Evolutionary conservation across 306 rosid species (phyloP).

Genomic region (Pyrus pyrifolia): DNA sequence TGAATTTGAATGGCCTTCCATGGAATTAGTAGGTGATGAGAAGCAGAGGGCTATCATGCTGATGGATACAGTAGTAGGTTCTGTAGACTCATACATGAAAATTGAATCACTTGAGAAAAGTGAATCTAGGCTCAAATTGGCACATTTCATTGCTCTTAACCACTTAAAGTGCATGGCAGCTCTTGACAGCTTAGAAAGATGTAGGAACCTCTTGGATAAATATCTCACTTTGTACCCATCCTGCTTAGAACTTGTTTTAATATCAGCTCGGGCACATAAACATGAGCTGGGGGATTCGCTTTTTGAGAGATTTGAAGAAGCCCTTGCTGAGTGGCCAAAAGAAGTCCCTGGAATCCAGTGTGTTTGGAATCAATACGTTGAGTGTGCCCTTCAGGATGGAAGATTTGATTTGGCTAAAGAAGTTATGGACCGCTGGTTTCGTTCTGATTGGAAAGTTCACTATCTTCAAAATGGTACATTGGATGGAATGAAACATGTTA

Average conservation of each 20-base stretch:
- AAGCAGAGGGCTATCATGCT: constrained; percentile 58
- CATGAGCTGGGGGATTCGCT: constrained; percentile 29
- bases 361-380: constrained; percentile 87
- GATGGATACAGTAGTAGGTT: constrained; percentile 57
- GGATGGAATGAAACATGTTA: constrained; percentile 16
- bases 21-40: constrained; percentile 44
- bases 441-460: constrained; percentile 43
- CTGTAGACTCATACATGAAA: constrained; percentile 38
- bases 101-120: constrained; percentile 38
- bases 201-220: constrained; percentile 52
- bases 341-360: constrained; percentile 75
- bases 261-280: constrained; percentile 37
- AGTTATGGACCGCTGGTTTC: constrained; percentile 67
- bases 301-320: constrained; percentile 65
- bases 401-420: constrained; percentile 49
- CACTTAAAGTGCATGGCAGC: constrained; percentile 74
- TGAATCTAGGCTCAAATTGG: constrained; percentile 44
- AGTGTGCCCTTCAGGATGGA: constrained; percentile 46
- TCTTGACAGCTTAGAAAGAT: constrained; percentile 43
- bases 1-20: constrained; percentile 71
- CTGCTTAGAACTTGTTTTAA: constrained; percentile 66
- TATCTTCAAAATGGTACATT: constrained; percentile 21
- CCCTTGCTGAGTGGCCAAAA: constrained; percentile 64
- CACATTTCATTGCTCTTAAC: constrained; percentile 68
- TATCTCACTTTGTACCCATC: constrained; percentile 61